Evolutionary conservation across 108 stramenopile genomes (phyloP), one percentile per base, ranked within the genome.

Genomic region (Seminavis robusta): DNA sequence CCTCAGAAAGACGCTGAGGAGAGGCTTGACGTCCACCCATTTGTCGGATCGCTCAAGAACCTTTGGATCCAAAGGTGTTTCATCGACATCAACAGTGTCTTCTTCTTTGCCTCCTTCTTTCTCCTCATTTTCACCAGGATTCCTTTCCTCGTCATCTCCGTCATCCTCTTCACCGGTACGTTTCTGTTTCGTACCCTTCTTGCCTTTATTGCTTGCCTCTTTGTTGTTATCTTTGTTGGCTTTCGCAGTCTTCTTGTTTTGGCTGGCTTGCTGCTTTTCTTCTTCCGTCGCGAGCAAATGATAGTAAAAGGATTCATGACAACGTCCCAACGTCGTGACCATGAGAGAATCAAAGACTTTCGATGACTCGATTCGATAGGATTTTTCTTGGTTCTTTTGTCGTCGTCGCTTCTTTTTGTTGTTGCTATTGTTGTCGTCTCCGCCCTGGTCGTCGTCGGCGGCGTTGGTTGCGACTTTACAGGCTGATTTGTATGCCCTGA

Each of bases 61-160:
- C 56, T 81, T 81, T 15, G 92, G 92, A 59, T 79, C 69, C 59
- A 90, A 56, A n/a, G 92, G 92, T 45, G 79, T 77, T 63, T 88
- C 76, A 26, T 79, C 80, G 43, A 78, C 79, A n/a, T 68, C 58
- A 5, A 44, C 38, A 1, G 38, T 45, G 16, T 66, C 41, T 4
- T 58, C 29, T 4, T 30, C 43, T n/a, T n/a, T n/a, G n/a, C n/a
- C n/a, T n/a, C n/a, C n/a, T 27, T 69, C 50, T 8, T 66, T 53
- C 19, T 52, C 61, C 37, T 33, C 29, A 21, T 40, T 13, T 10
- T 45, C 59, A n/a, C n/a, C n/a, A n/a, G n/a, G n/a, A n/a, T n/a
- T n/a, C n/a, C n/a, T n/a, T n/a, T n/a, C n/a, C 17, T 65, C 74
- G 13, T 55, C 52, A 11, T 79, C 66, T 6, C 59, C 63, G 15